A percentile compares a stretch with the other conserved stretches of the same genome.
Evolutionary conservation across 345 rosid species (phyloP).

Genomic region (Eucalyptus lansdowneana): DNA sequence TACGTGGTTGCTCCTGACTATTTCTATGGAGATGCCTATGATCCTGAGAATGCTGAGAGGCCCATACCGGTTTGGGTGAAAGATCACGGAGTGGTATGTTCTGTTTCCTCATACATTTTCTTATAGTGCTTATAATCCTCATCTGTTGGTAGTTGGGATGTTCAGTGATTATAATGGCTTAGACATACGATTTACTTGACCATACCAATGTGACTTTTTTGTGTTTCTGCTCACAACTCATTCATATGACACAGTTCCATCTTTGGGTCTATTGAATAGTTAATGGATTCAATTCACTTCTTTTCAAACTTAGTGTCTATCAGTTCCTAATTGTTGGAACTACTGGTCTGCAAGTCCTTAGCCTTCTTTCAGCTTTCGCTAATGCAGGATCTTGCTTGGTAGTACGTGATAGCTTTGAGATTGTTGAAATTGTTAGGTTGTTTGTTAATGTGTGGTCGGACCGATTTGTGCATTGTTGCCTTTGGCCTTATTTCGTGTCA

Average conservation of each 20-base stretch:
- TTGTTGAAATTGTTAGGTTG: background rate
- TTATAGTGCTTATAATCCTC: background rate
- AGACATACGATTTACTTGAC: background rate
- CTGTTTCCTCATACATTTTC: background rate
- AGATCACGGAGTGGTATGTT: conserved; percentile 54
- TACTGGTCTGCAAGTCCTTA: background rate
- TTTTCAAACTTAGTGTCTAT: background rate
- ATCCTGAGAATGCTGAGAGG: conserved; percentile 19
- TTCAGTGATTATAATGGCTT: background rate
- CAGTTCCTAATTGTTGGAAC: background rate
- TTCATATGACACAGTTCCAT: background rate
- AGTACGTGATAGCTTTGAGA: background rate
- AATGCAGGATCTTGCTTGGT: background rate
- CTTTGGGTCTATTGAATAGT: background rate
- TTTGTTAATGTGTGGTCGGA: background rate
- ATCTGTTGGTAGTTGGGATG: background rate
- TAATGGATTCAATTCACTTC: background rate
- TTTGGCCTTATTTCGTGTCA: background rate
- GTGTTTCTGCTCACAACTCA: background rate
- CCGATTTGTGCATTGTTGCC: background rate
- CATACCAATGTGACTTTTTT: background rate
- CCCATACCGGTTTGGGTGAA: conserved; percentile 41
- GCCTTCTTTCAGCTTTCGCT: background rate
- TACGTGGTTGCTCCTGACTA: conserved; percentile 62
- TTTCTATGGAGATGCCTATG: conserved; percentile 49